Evolutionary conservation across 768 basidiomycete genomes (phyloP), one percentile per base, ranked within the genome.

Genomic region (Mycena vitilis): DNA sequence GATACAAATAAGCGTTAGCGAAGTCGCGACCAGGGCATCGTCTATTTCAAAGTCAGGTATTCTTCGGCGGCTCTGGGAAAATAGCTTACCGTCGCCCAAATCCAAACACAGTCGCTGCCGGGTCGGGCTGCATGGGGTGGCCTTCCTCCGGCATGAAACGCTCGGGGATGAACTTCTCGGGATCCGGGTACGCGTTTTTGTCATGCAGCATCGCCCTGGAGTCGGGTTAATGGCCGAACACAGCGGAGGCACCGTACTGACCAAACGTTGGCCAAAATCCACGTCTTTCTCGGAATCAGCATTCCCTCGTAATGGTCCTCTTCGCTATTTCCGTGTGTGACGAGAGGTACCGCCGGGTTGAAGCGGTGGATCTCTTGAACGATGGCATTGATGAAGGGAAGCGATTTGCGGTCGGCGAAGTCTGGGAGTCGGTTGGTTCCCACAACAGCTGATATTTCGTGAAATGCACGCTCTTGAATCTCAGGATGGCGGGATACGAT

Each of bases 371-470:
- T 53, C 65, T 79, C 78, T 49, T 68, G 72, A 34, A 78, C 49
- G 8, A 79, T 34, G 54, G 57, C 60, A 18, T 75, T 68, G 9
- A 80, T 54, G 63, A 77, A 80, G 2, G 78, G 77, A 22, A 80
- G 65, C 22, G 65, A 66, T 18, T 52, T 60, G 11, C 71, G 58
- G 62, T 80, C 78, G 5, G 65, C 67, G 54, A 74, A 64, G 48
- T 68, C 65, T 11, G 78, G 76, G 3, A 78, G 73, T 7, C 56
- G 37, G 12, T n/a, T 23, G 20, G 16, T 23, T 10, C 38, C n/a
- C 8, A 58, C 20, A 12, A 44, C 40, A 20, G 11, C 40, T n/a
- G 10, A 9, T 7, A 58, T 58, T 16, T 58, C 56, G 15, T 15
- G n/a, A 30, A n/a, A 42, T 3, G 56, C 56, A 11, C 23, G 16